Evolutionary conservation across 2,329 filamentous ascomycete species (phyloP).

Genomic region (Cladosporium sp.): DNA sequence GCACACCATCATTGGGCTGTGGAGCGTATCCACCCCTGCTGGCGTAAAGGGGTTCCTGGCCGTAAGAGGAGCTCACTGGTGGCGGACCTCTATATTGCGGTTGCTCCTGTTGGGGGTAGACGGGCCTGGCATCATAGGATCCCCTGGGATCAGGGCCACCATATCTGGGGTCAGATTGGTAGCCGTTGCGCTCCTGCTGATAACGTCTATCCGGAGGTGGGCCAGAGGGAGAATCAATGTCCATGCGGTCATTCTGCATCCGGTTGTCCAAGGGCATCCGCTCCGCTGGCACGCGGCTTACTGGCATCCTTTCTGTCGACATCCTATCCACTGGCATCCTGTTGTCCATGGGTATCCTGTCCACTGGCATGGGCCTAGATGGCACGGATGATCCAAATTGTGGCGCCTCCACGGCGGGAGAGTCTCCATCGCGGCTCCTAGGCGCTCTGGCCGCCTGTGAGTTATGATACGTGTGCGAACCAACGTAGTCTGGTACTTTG

Average conservation of each 20-base stretch:
- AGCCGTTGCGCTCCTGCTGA: slow-evolving; percentile 16
- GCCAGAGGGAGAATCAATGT: slow-evolving; percentile 24
- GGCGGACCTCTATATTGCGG: slow-evolving; percentile 9
- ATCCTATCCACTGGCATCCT: slow-evolving; percentile 23
- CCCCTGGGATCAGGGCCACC: slow-evolving; percentile 18
- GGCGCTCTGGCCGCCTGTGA: slow-evolving; percentile 10
- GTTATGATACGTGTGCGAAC: slow-evolving; percentile 13
- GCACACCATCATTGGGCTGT: slow-evolving; percentile 25
- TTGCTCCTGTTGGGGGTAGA: slow-evolving; percentile 12
- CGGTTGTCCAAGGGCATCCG: not conserved
- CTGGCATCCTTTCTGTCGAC: slow-evolving; percentile 23
- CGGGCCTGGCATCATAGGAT: slow-evolving; percentile 15
- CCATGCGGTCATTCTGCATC: slow-evolving; percentile 16
- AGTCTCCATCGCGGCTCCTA: slow-evolving; percentile 12
- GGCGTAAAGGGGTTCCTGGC: not conserved
- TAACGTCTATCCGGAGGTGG: slow-evolving; percentile 13
- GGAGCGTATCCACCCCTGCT: slow-evolving; percentile 19
- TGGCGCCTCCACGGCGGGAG: slow-evolving; percentile 9
- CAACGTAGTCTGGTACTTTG: slow-evolving; percentile 15
- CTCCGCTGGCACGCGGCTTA: slow-evolving; percentile 16
- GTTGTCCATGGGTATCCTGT: slow-evolving; percentile 16
- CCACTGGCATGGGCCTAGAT: slow-evolving; percentile 10
- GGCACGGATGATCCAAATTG: slow-evolving; percentile 9
- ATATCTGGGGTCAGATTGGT: slow-evolving; percentile 22
- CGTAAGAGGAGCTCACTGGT: slow-evolving; percentile 15